Conservation (phyloP, 2,329 filamentous ascomycete genomes). For the Plenodomus lindquistii region DNA sequence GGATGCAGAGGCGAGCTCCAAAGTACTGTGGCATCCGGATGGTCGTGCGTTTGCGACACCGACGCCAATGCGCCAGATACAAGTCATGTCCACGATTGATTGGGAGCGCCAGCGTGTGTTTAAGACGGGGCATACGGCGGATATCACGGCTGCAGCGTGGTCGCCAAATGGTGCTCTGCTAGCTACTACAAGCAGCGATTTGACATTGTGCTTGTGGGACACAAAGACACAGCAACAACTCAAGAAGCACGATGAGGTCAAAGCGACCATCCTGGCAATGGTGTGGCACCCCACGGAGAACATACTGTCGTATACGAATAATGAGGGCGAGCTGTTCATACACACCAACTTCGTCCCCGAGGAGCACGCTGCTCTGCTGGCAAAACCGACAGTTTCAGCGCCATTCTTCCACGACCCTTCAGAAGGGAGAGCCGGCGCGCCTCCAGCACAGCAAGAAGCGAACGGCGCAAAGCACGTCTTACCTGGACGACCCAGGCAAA, state of each 20-base stretch:
- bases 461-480: slow-evolving; percentile 62
- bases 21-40: slow-evolving; percentile 89
- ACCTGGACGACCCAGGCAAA: slow-evolving; percentile 57
- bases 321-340: slow-evolving; percentile 91
- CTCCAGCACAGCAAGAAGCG: slow-evolving; percentile 51
- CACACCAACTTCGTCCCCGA: slow-evolving; percentile 67
- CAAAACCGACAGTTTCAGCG: slow-evolving; percentile 68
- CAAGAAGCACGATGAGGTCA: slow-evolving; percentile 71
- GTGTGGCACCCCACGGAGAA: slow-evolving; percentile 92
- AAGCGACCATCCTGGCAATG: slow-evolving; percentile 78
- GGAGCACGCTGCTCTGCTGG: slow-evolving; percentile 54
- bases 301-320: slow-evolving; percentile 86
- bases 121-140: slow-evolving; percentile 75
- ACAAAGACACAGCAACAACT: slow-evolving; percentile 83
- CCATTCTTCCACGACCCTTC: slow-evolving; percentile 85
- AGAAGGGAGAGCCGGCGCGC: slow-evolving; percentile 69
- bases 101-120: slow-evolving; percentile 88
- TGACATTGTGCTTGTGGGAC: slow-evolving; percentile 82
- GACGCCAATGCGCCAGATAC: slow-evolving; percentile 75
- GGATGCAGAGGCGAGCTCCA: slow-evolving; percentile 74
- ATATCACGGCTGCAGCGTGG: slow-evolving; percentile 88
- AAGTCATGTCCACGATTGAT: slow-evolving; percentile 84
- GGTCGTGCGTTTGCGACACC: slow-evolving; percentile 86
- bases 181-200: slow-evolving; percentile 62
- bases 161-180: slow-evolving; percentile 92